These are phyloP conservation scores for Wallacemonas rigidus DNA, from an alignment of 208 protist species.

Conservation along the genomic window DNA sequence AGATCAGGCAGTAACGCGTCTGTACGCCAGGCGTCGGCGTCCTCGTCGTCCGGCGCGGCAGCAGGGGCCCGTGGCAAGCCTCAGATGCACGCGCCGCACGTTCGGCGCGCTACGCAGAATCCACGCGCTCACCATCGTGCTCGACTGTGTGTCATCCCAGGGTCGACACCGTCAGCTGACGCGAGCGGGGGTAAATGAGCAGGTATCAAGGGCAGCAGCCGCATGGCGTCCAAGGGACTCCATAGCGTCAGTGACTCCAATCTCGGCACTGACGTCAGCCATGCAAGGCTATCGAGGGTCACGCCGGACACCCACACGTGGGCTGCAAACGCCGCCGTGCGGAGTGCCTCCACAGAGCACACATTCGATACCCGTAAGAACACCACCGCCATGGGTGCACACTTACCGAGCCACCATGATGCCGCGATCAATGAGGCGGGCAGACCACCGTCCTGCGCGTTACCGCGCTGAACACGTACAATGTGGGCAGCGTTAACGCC, in stretches of 20 bases:
- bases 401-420: conserved; percentile 18
- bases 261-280: background rate
- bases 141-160: background rate
- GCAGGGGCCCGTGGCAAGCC: background rate
- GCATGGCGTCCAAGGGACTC: background rate
- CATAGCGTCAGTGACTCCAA: background rate
- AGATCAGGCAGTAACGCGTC: background rate
- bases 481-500: background rate
- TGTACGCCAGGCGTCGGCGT: background rate
- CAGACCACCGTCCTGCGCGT: background rate
- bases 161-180: too few species aligned
- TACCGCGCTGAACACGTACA: background rate
- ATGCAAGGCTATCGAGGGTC: background rate
- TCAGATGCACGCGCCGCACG: background rate
- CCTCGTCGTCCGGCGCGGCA: background rate
- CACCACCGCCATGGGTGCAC: background rate
- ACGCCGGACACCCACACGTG: background rate
- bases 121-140: background rate
- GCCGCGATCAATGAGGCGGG: conserved; percentile 1
- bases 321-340: background rate
- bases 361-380: background rate
- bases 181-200: too few species aligned
- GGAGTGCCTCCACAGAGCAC: background rate
- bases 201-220: too few species aligned
- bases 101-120: background rate